A percentile compares a stretch with the other conserved stretches of the same genome.
phyloP scores from a whole-genome alignment of 305 asterid species.

The Fraxinus nigra region DNA sequence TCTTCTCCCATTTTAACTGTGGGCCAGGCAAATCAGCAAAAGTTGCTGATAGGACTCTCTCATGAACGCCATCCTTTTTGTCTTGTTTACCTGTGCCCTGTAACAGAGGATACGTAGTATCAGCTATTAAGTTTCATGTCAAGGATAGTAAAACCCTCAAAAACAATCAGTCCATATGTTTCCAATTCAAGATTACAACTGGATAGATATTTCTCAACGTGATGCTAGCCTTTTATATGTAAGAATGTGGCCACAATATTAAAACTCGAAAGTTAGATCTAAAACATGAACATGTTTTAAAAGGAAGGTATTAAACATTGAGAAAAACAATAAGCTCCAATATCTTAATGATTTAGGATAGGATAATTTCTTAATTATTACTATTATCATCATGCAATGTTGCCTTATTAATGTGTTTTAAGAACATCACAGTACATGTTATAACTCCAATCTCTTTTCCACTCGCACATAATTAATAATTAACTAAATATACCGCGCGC shows the following conservation, averaged over 20 bases:
- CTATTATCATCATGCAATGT: neutral
- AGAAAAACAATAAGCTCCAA: conserved; percentile 4
- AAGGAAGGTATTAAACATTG: neutral
- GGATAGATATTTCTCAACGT: neutral
- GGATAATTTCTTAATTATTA: neutral
- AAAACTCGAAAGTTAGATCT: neutral
- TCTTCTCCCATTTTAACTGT: conserved; percentile 77
- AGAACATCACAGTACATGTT: neutral
- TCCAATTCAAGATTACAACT: conserved; percentile 1
- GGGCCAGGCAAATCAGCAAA: conserved; percentile 94
- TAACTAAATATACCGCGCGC: neutral
- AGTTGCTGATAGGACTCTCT: conserved; percentile 72
- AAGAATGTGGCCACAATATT: neutral
- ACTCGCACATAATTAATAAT: neutral
- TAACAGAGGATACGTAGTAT: conserved; percentile 4
- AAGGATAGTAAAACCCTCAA: neutral
- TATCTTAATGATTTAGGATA: neutral
- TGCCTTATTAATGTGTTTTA: neutral
- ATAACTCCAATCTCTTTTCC: neutral
- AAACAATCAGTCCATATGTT: neutral
- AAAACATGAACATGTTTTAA: neutral
- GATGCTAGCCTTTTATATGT: neutral
- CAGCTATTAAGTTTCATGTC: neutral
- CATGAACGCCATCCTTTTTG: conserved; percentile 30
- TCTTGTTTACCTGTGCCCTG: conserved; percentile 30